These are phyloP conservation scores for Dissoconium aciculare DNA, from an alignment of 2,329 filamentous ascomycete genomes.

Conservation along the genomic window DNA sequence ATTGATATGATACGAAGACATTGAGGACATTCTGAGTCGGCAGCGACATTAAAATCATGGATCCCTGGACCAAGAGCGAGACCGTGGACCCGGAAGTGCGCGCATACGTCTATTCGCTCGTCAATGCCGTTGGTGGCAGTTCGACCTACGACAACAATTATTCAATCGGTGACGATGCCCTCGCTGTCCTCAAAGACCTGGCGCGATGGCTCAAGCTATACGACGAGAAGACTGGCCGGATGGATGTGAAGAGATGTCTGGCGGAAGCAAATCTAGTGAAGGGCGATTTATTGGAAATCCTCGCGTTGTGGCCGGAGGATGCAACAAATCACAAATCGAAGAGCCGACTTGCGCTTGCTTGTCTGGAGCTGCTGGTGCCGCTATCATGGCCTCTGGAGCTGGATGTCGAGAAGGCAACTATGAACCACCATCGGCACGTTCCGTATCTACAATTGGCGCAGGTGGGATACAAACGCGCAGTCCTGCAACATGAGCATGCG, in stretches of 20 bases:
- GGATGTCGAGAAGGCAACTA: slow-evolving; percentile 64
- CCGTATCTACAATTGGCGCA: slow-evolving; percentile 82
- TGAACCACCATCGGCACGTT: slow-evolving; percentile 84
- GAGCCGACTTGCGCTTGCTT: slow-evolving; percentile 66
- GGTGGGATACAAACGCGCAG: slow-evolving; percentile 72
- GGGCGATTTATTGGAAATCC: slow-evolving; percentile 77
- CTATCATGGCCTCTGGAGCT: slow-evolving; percentile 87
- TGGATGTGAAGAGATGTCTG: slow-evolving; percentile 87
- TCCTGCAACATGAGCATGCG: slow-evolving; percentile 68
- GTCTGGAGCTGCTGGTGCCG: slow-evolving; percentile 78
- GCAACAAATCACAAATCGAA: slow-evolving; percentile 61
- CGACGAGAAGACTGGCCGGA: slow-evolving; percentile 68
- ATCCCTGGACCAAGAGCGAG: slow-evolving; percentile 18
- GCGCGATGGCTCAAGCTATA: slow-evolving; percentile 81
- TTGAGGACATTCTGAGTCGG: too few relatives aligned
- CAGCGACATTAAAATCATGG: too few relatives aligned
- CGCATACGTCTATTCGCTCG: slow-evolving; percentile 82
- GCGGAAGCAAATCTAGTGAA: slow-evolving; percentile 84
- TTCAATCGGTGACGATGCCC: slow-evolving; percentile 78
- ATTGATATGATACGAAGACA: too few relatives aligned
- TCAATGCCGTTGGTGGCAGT: slow-evolving; percentile 57
- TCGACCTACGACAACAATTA: slow-evolving; percentile 39
- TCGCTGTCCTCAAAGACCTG: slow-evolving; percentile 82
- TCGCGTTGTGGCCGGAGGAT: slow-evolving; percentile 65
- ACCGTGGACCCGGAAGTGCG: slow-evolving; percentile 78